These are phyloP conservation scores for Penicillium sp. DNA, from an alignment of 2,329 filamentous ascomycete genomes.

Conservation along the genomic window DNA sequence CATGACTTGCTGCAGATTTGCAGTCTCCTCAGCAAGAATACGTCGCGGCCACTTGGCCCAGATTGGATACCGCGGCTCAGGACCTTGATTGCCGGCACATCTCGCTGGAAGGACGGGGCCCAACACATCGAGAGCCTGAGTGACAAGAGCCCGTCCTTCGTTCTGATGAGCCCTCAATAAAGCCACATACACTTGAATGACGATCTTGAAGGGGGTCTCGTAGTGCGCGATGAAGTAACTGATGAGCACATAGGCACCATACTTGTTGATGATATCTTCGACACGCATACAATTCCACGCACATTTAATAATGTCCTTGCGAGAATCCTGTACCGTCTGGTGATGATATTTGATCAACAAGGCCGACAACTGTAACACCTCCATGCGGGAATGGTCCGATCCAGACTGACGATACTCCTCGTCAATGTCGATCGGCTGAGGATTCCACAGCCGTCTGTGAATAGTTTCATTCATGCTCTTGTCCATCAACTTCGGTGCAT, in stretches of 20 bases:
- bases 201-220: conserved; percentile 93
- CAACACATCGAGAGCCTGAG: conserved; percentile 87
- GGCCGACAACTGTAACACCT: conserved; percentile 88
- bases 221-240: conserved; percentile 97
- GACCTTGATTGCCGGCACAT: conserved; percentile 48
- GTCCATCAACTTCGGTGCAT: conserved; percentile 71
- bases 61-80: conserved; percentile 66
- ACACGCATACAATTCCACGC: conserved; percentile 97
- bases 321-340: conserved; percentile 75
- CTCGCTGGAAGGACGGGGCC: conserved; percentile 89
- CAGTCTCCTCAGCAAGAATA: conserved; percentile 87
- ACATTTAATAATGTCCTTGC: conserved; percentile 98
- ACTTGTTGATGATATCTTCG: conserved; percentile 99
- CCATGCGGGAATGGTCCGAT: conserved; percentile 93
- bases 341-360: conserved; percentile 94
- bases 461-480: conserved; percentile 81
- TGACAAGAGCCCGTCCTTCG: conserved; percentile 84
- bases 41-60: conserved; percentile 89
- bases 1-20: conserved; percentile 91
- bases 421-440: conserved; percentile 70
- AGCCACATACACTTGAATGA: conserved; percentile 88
- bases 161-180: conserved; percentile 90
- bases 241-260: conserved; percentile 93
- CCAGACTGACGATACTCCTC: conserved; percentile 80
- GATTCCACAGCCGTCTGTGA: conserved; percentile 89